These are phyloP conservation scores for Trichoderma hamatum DNA, from an alignment of 2,329 filamentous ascomycete species.

Conservation along the genomic window DNA sequence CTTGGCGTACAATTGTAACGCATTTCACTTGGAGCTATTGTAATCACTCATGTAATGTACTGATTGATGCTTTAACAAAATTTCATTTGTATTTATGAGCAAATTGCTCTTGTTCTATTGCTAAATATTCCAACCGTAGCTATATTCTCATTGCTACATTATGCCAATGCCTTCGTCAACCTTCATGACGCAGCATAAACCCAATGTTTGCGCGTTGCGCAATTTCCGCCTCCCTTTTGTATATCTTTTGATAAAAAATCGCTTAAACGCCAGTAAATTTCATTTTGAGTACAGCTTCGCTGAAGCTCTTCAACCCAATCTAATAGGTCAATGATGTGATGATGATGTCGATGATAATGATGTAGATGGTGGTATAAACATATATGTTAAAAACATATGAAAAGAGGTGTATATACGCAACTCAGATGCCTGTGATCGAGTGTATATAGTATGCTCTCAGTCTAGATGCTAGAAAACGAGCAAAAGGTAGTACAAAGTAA, in stretches of 20 bases:
- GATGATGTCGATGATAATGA: background rate
- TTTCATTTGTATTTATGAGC: slow-evolving; percentile 1
- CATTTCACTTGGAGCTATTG: background rate
- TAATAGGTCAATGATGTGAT: background rate
- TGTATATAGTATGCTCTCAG: slow-evolving; percentile 5
- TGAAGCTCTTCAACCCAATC: background rate
- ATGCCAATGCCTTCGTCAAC: slow-evolving; percentile 3
- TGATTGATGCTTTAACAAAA: background rate
- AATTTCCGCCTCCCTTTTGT: slow-evolving; percentile 1
- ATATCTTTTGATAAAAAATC: background rate
- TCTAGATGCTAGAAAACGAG: slow-evolving; percentile 12
- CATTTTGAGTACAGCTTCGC: background rate
- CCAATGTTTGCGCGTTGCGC: background rate
- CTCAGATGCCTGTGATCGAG: slow-evolving; percentile 1
- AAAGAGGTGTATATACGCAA: background rate
- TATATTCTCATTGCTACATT: background rate
- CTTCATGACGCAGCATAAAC: background rate
- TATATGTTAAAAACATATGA: background rate
- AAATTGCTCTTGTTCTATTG: background rate
- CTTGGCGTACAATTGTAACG: background rate
- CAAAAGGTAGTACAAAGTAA: background rate
- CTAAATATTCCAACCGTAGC: background rate
- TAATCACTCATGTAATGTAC: background rate
- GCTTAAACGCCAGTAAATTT: background rate
- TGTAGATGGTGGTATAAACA: background rate